phyloP scores from a whole-genome alignment of 371 early-diverging fungal genomes.

The Thermomucor indicae-seudaticae region DNA sequence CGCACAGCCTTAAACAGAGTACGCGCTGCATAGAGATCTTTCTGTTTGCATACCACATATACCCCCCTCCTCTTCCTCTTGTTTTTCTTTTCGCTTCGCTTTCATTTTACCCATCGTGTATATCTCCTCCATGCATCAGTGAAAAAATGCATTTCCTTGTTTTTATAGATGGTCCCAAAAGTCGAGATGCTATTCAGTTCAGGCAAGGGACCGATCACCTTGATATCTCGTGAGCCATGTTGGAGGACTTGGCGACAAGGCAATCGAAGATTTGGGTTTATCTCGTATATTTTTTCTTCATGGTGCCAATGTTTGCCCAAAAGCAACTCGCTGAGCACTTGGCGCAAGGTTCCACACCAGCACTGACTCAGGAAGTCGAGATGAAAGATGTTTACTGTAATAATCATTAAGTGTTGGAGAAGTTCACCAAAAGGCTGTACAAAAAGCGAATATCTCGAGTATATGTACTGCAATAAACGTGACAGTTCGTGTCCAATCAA shows the following conservation, averaged over 20 bases:
- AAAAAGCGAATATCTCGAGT: no score
- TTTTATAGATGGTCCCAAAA: slow-evolving; percentile 25
- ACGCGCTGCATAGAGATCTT: no score
- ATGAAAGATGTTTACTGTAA: no score
- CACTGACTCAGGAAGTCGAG: no score
- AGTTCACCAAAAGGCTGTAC: no score
- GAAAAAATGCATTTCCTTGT: no score
- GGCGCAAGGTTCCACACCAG: slow-evolving; percentile 30
- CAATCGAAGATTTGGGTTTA: slow-evolving; percentile 24
- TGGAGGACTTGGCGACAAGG: slow-evolving; percentile 27
- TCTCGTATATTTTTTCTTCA: slow-evolving; percentile 25
- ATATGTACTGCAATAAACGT: no score
- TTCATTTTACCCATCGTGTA: no score
- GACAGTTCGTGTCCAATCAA: no score
- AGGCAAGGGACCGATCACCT: slow-evolving; percentile 26
- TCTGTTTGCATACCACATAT: no score
- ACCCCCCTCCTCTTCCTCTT: not conserved
- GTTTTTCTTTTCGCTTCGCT: not conserved
- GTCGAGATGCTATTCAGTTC: slow-evolving; percentile 26
- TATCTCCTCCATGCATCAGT: no score
- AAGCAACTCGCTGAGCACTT: slow-evolving; percentile 27
- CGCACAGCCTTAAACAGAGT: not conserved
- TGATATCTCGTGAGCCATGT: slow-evolving; percentile 18
- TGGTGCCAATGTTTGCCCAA: slow-evolving; percentile 25
- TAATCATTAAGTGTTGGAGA: no score